Evolutionary conservation across 495 filamentous ascomycete species (phyloP).

Genomic region (Saxophila tyrrhenica): DNA sequence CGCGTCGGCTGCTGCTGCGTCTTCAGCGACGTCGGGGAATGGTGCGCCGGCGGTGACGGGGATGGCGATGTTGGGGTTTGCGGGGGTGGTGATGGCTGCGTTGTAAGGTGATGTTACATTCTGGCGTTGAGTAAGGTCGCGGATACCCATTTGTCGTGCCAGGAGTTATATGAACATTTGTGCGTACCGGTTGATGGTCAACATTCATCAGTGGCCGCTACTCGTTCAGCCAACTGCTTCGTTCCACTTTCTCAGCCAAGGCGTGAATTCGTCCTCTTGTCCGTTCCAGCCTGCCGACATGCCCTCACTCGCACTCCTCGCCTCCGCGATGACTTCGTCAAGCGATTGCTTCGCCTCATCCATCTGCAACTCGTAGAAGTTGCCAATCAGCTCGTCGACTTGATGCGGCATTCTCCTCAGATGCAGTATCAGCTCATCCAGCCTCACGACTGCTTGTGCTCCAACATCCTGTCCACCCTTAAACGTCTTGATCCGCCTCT

Average conservation of each 20-base stretch:
- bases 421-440: constrained; percentile 32
- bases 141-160: not conserved
- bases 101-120: not conserved
- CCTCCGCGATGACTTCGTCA: constrained; percentile 20
- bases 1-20: not conserved
- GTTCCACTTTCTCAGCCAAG: constrained; percentile 29
- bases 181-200: not conserved
- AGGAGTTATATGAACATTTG: too few species aligned
- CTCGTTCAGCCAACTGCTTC: constrained; percentile 7
- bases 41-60: constrained; percentile 10
- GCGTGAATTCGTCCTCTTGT: constrained; percentile 28
- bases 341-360: constrained; percentile 22
- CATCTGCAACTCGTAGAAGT: constrained; percentile 42
- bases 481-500: constrained; percentile 48
- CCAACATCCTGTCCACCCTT: not conserved
- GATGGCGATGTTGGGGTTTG: constrained; percentile 14
- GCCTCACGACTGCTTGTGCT: constrained; percentile 1
- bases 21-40: not conserved
- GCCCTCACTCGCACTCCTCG: constrained; percentile 13
- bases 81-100: constrained; percentile 13
- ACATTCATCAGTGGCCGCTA: not conserved
- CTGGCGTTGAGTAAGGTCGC: too few species aligned
- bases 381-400: constrained; percentile 37
- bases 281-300: constrained; percentile 24
- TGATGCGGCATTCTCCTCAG: constrained; percentile 35